These are phyloP conservation scores for Prinsepia uniflora DNA, from an alignment of 306 rosid genomes.

Conservation along the genomic window DNA sequence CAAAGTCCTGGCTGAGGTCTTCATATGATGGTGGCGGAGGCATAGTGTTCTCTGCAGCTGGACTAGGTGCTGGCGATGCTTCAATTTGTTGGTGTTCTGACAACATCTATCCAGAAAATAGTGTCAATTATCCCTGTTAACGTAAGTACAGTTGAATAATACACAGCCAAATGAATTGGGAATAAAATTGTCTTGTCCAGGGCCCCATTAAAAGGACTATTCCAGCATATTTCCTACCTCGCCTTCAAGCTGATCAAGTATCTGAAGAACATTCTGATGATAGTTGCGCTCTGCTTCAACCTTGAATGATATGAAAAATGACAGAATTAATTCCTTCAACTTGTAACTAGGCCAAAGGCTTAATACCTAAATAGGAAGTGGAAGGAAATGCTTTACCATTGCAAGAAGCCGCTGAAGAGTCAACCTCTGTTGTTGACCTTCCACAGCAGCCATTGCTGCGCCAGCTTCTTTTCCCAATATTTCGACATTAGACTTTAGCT, in stretches of 20 bases:
- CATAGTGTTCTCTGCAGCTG: constrained; percentile 49
- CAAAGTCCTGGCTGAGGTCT: constrained; percentile 62
- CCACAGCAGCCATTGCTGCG: constrained; percentile 88
- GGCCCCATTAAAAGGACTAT: not conserved
- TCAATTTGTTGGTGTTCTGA: constrained; percentile 75
- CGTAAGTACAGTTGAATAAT: not conserved
- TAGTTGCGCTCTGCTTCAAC: constrained; percentile 75
- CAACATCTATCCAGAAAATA: constrained; percentile 46
- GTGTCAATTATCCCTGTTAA: not conserved
- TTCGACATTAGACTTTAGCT: constrained; percentile 66
- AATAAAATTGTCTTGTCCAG: not conserved
- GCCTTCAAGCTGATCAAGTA: constrained; percentile 78
- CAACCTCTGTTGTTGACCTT: constrained; percentile 83
- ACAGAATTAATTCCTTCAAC: not conserved
- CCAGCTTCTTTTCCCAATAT: constrained; percentile 83
- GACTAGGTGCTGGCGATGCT: constrained; percentile 66
- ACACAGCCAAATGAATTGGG: constrained; percentile 11
- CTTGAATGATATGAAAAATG: constrained; percentile 36
- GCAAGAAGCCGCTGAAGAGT: constrained; percentile 86
- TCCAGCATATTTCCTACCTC: constrained; percentile 43
- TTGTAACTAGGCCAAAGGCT: not conserved
- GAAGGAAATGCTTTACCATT: constrained; percentile 46
- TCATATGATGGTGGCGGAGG: constrained; percentile 85
- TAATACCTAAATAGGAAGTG: not conserved
- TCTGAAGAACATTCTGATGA: constrained; percentile 72